Evolutionary conservation across 768 basidiomycete species (phyloP).

Genomic region (Lentinus brumalis): DNA sequence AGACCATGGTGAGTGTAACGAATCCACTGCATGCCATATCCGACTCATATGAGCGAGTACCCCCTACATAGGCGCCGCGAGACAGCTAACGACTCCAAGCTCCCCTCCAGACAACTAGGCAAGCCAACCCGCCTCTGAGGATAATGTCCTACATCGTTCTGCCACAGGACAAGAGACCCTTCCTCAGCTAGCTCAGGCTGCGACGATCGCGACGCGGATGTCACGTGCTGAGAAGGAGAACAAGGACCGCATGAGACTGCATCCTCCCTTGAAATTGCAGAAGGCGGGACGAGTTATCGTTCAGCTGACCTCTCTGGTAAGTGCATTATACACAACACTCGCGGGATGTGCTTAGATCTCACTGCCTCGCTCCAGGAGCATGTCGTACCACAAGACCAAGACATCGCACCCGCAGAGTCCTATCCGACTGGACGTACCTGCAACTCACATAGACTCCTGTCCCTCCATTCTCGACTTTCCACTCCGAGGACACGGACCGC

Average conservation of each 20-base stretch:
- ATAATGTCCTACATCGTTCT: no score
- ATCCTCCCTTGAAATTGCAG: background rate
- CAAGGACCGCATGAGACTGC: background rate
- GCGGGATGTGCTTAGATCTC: background rate
- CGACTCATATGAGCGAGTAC: no score
- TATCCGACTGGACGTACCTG: background rate
- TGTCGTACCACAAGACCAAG: background rate
- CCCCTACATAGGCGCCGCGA: no score
- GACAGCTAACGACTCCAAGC: no score
- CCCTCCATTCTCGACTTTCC: background rate
- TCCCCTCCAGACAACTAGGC: no score
- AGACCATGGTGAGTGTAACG: no score
- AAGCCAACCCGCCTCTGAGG: no score
- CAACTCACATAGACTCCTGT: background rate
- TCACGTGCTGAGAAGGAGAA: background rate
- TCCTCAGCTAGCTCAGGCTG: no score
- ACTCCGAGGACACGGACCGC: background rate
- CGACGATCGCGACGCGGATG: background rate
- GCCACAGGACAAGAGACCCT: no score
- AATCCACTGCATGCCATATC: no score
- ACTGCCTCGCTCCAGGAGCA: background rate
- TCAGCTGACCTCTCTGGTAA: background rate
- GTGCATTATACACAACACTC: background rate
- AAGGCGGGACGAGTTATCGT: background rate
- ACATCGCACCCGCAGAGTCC: background rate